phyloP scores from a whole-genome alignment of 108 stramenopile species.

The Pseudonitzschia pungens region DNA sequence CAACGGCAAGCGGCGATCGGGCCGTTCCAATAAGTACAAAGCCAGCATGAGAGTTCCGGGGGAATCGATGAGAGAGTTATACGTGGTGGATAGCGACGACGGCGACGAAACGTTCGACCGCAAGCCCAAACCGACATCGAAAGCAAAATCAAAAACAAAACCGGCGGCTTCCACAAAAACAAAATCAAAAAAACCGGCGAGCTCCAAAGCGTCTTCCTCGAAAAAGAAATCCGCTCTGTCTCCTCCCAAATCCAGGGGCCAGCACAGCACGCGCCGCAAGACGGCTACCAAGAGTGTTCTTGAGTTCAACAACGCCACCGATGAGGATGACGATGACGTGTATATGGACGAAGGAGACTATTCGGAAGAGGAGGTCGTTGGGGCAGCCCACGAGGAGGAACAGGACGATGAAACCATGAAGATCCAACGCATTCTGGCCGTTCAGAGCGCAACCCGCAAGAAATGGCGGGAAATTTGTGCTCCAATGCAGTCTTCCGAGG shows the following conservation, averaged over 20 bases:
- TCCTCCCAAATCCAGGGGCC: conserved; percentile 8
- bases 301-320: neutral
- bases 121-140: neutral
- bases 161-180: no score
- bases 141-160: neutral
- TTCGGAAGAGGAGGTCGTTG: conserved; percentile 49
- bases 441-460: conserved; percentile 41
- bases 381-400: conserved; percentile 26
- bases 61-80: conserved; percentile 35
- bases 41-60: conserved; percentile 50
- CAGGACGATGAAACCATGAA: conserved; percentile 67
- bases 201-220: conserved; percentile 5
- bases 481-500: conserved; percentile 77
- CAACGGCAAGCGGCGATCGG: conserved; percentile 23
- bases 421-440: conserved; percentile 74
- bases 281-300: neutral
- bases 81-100: conserved; percentile 4
- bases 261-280: neutral
- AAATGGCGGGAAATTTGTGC: conserved; percentile 67
- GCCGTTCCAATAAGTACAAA: conserved; percentile 41
- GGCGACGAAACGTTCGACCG: neutral
- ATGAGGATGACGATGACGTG: conserved; percentile 14
- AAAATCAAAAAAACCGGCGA: conserved; percentile 5
- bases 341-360: conserved; percentile 27
- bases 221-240: conserved; percentile 11